Conservation (phyloP, 495 filamentous ascomycete genomes). For the Annulohypoxylon stygium region DNA sequence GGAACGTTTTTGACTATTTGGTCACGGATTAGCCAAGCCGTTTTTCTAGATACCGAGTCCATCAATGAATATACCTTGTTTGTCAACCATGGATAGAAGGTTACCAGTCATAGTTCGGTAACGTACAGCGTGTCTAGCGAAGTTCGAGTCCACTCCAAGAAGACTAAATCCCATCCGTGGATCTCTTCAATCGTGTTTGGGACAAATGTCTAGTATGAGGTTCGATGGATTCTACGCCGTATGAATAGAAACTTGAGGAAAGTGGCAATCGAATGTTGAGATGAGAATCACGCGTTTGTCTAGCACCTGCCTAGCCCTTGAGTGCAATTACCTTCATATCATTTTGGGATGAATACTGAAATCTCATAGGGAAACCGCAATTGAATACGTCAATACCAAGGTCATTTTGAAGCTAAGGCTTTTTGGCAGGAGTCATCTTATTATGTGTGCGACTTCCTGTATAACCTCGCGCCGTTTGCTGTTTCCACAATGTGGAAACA, state of each 20-base stretch:
- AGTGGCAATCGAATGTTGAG: not conserved
- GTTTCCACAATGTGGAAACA: constrained; percentile 7
- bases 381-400: not conserved
- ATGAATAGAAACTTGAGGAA: not conserved
- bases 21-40: not conserved
- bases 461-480: constrained; percentile 7
- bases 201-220: no score
- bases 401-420: not conserved
- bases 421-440: constrained; percentile 14
- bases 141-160: no score
- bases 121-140: not conserved
- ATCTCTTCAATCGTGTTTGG: no score
- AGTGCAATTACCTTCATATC: not conserved
- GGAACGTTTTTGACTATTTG: not conserved
- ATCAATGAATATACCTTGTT: not conserved
- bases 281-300: not conserved
- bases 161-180: no score
- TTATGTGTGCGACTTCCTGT: not conserved
- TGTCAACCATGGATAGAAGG: not conserved
- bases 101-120: not conserved
- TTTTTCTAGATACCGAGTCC: not conserved
- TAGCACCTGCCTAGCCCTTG: not conserved
- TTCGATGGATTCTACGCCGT: no score
- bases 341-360: not conserved
- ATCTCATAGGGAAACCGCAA: not conserved